Base-by-base conservation (phyloP, 2,329 filamentous ascomycete species). In the Fusarium pilosicola region DNA sequence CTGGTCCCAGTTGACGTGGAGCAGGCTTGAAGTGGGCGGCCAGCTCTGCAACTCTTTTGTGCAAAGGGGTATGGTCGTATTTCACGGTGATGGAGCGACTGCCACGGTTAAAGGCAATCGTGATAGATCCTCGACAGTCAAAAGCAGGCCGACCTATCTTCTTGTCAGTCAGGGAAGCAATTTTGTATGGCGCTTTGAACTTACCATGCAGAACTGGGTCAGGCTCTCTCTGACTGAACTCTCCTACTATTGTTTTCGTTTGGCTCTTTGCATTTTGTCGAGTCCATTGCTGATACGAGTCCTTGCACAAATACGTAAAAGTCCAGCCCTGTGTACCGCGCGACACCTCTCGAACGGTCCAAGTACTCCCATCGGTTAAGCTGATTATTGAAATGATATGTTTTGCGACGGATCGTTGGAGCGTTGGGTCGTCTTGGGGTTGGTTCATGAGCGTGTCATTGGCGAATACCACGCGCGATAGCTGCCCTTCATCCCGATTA, bases 61-160 rank as follows among this genome's bases (percentile, higher is more conserved):
- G 89, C n/a, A 90, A 75, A 7, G 85, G 86, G 0, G 86, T 88
- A 73, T 91, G 89, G 38, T 87, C 84, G 74, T 90, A 90, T 65
- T 86, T 87, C 61, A 90, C 81, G 17, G 84, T 83, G 44, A 90
- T 85, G 14, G 82, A 80, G 38, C 85, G 85, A 36, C 81, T 84
- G 30, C 81, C 83, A 62, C 84, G 85, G 12, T 84, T 83, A 70
- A 91, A 90, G 2, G 83, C 78, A 48, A 91, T 83, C 6, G 80
- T 83, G 24, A 90, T 78, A 1, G 82, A 82, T 24, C 89, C 89
- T 42, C 86, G 84, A 67, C 89, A 91, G 74, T 91, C 88, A 71
- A 90, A 91, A 1, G 88, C 88, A 58, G 89, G 89, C 20, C 89
- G 87, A 34, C 81, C 87, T 88, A 70, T 18, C 24, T 45, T 38